phyloP scores from a whole-genome alignment of 305 asterid genomes.

The Solanum hybrid region DNA sequence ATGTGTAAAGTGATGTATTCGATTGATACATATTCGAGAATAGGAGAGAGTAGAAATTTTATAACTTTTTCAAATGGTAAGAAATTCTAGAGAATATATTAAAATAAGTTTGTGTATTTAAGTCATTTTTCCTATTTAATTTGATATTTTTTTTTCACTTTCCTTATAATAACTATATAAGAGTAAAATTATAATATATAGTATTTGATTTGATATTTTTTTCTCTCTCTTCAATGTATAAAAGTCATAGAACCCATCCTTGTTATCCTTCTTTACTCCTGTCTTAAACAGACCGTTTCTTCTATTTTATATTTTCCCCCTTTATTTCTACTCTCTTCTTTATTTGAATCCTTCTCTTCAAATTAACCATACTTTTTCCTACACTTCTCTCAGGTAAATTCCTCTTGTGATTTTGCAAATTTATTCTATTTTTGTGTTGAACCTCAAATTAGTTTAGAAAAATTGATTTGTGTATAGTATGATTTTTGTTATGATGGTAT shows the following conservation, averaged over 20 bases:
- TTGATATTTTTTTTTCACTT: not conserved
- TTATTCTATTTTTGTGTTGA: not conserved
- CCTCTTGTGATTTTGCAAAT: not conserved
- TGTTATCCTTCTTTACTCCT: slow-evolving; percentile 32
- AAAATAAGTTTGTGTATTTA: too few relatives aligned
- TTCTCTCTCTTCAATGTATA: slow-evolving; percentile 13
- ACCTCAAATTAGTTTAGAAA: not conserved
- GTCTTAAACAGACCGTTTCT: slow-evolving; percentile 32
- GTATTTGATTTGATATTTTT: not conserved
- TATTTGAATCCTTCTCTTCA: slow-evolving; percentile 3
- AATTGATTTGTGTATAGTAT: not conserved
- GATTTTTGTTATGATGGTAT: not conserved
- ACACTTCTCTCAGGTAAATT: slow-evolving; percentile 48
- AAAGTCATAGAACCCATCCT: slow-evolving; percentile 16
- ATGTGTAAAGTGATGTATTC: not conserved
- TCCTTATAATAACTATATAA: not conserved
- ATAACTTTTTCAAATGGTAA: not conserved
- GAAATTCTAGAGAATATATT: too few relatives aligned
- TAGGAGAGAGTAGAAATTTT: too few relatives aligned
- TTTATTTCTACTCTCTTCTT: not conserved
- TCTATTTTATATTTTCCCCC: not conserved
- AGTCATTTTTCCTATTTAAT: not conserved
- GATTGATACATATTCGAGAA: not conserved
- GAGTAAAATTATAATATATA: not conserved
- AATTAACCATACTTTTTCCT: slow-evolving; percentile 16